Percentiles rank a stretch among this genome's conserved stretches.
Conservation (phyloP, 768 basidiomycete species). For the Thelephora aurantiotincta region DNA sequence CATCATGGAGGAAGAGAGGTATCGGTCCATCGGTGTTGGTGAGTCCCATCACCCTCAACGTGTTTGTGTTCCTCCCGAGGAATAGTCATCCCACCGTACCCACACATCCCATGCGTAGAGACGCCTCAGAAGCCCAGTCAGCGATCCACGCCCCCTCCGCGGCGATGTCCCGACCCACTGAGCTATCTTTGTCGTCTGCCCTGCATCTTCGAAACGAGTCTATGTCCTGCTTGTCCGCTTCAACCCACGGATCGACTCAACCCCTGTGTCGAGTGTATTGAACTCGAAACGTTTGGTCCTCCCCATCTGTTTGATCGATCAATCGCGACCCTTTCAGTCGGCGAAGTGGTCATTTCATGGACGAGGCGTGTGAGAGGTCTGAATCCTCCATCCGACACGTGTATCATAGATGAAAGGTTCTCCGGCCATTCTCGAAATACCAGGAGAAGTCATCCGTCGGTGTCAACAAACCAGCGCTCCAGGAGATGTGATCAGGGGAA, state of each 20-base stretch:
- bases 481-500: too few species aligned
- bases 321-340: slow-evolving; percentile 8
- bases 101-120: slow-evolving; percentile 28
- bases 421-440: slow-evolving; percentile 21
- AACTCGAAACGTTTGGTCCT: slow-evolving; percentile 54
- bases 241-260: slow-evolving; percentile 59
- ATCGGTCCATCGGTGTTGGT: too few species aligned
- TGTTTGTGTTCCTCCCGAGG: slow-evolving; percentile 13
- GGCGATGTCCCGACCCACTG: background rate
- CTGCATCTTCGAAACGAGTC: background rate
- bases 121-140: background rate
- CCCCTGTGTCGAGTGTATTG: slow-evolving; percentile 41
- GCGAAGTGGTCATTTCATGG: slow-evolving; percentile 20
- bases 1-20: slow-evolving; percentile 53
- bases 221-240: background rate
- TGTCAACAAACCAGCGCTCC: slow-evolving; percentile 43
- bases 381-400: slow-evolving; percentile 17
- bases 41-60: slow-evolving; percentile 15
- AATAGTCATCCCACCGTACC: slow-evolving; percentile 42
- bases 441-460: slow-evolving; percentile 28
- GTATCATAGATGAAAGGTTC: slow-evolving; percentile 15
- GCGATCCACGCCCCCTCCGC: too few species aligned
- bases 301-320: slow-evolving; percentile 16
- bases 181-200: slow-evolving; percentile 31
- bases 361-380: slow-evolving; percentile 16